Conservation (phyloP, 129 eudicot species). For the Centrapalus pauciflorus region DNA sequence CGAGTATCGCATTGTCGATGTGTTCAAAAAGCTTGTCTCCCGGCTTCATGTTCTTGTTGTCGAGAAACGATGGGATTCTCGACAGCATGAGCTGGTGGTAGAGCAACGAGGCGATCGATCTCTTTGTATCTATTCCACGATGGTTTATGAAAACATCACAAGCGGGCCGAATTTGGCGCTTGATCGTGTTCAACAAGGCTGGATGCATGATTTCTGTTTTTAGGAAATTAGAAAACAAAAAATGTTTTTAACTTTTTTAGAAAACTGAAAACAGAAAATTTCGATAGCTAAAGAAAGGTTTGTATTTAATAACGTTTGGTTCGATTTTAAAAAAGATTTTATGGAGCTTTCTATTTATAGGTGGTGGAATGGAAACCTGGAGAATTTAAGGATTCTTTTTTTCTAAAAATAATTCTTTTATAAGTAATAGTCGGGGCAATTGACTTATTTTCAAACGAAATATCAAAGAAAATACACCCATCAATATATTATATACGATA, state of each 20-base stretch:
- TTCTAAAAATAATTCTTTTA: too few relatives aligned
- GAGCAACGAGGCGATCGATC: constrained; percentile 54
- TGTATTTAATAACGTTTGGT: constrained; percentile 11
- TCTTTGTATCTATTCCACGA: constrained; percentile 63
- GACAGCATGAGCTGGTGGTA: constrained; percentile 47
- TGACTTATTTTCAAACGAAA: too few relatives aligned
- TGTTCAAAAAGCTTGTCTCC: constrained; percentile 71
- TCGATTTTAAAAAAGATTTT: not conserved
- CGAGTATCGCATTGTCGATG: constrained; percentile 47
- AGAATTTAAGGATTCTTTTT: not conserved
- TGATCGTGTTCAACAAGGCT: constrained; percentile 31
- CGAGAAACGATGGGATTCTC: constrained; percentile 54
- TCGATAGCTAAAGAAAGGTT: constrained; percentile 7
- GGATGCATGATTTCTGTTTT: constrained; percentile 41
- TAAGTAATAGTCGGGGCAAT: too few relatives aligned
- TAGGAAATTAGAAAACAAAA: constrained; percentile 3
- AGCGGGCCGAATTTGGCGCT: constrained; percentile 34
- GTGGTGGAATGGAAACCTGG: not conserved
- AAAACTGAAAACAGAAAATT: constrained; percentile 7
- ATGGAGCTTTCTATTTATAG: constrained; percentile 16
- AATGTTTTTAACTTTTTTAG: too few relatives aligned
- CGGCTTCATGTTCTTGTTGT: constrained; percentile 78
- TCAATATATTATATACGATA: too few relatives aligned
- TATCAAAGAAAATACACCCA: too few relatives aligned
- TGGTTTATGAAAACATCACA: constrained; percentile 79